Evolutionary conservation across 2,329 filamentous ascomycete genomes (phyloP).

Genomic region (Pseudogymnoascus destructans): DNA sequence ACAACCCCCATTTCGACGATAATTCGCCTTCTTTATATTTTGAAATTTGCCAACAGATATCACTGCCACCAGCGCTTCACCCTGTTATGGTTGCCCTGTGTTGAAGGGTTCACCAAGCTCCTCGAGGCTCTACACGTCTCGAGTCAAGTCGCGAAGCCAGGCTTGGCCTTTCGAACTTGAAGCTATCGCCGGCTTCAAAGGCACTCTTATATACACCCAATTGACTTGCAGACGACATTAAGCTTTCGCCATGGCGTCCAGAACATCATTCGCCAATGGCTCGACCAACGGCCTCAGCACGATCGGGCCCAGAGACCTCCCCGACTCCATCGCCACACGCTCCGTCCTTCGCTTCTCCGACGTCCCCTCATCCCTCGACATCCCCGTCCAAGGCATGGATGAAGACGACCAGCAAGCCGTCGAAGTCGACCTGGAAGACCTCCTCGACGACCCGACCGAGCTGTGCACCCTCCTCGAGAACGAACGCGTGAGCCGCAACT

Average conservation of each 20-base stretch:
- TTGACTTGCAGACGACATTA: background rate
- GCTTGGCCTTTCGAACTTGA: conserved; percentile 4
- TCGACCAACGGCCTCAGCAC: conserved; percentile 1
- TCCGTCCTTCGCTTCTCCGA: conserved; percentile 41
- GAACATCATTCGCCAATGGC: conserved; percentile 2
- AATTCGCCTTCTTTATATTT: background rate
- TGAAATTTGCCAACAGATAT: background rate
- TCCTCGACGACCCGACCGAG: conserved; percentile 88
- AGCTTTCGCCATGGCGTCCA: background rate
- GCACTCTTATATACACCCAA: conserved; percentile 3
- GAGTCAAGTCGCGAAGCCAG: conserved; percentile 8
- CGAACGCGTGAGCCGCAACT: conserved; percentile 77
- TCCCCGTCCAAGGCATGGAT: conserved; percentile 46
- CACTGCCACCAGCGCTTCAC: background rate
- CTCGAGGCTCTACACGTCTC: conserved; percentile 8
- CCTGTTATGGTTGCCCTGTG: conserved; percentile 4
- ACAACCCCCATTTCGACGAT: background rate
- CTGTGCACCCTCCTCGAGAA: conserved; percentile 91
- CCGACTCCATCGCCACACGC: background rate
- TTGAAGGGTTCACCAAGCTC: conserved; percentile 9
- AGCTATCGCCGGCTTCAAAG: conserved; percentile 7
- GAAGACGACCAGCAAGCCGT: conserved; percentile 58
- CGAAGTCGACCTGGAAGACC: conserved; percentile 83
- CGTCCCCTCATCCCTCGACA: conserved; percentile 52
- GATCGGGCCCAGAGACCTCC: background rate